A percentile compares a stretch with the other conserved stretches of the same genome.
phyloP scores from a whole-genome alignment of 495 filamentous ascomycete species.

The Aspergillus steynii region DNA sequence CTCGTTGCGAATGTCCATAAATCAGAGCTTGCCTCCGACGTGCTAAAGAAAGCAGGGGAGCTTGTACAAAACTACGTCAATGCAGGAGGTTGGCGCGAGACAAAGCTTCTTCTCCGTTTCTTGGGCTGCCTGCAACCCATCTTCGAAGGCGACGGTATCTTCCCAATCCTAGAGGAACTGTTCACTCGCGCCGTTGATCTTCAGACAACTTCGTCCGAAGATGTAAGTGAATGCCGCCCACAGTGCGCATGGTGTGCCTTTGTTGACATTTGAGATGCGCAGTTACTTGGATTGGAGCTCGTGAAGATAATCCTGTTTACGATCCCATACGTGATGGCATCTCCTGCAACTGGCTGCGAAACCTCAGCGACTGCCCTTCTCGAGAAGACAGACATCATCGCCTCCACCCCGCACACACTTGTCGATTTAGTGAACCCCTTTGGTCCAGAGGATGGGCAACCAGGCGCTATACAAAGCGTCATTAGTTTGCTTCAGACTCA shows the following conservation, averaged over 20 bases:
- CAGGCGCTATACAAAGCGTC: conserved; percentile 62
- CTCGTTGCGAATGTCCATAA: conserved; percentile 74
- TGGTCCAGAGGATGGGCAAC: conserved; percentile 54
- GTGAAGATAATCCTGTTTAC: conserved; percentile 94
- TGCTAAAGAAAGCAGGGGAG: conserved; percentile 60
- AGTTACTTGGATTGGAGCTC: conserved; percentile 75
- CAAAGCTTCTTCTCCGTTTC: conserved; percentile 88
- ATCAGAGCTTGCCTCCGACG: conserved; percentile 66
- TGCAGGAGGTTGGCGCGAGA: conserved; percentile 79
- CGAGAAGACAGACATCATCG: conserved; percentile 90
- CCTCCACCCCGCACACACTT: conserved; percentile 76
- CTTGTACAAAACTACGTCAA: conserved; percentile 62
- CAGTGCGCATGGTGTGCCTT: neutral
- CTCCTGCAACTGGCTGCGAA: conserved; percentile 63
- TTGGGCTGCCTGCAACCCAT: conserved; percentile 77
- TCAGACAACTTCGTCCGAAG: conserved; percentile 86
- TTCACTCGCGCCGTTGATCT: conserved; percentile 82
- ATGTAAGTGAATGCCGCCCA: conserved; percentile 56
- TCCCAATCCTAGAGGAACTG: conserved; percentile 78
- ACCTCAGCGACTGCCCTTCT: conserved; percentile 74
- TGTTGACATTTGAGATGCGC: conserved; percentile 23
- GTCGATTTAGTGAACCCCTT: conserved; percentile 85
- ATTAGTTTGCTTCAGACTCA: conserved; percentile 84
- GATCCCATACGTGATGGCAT: conserved; percentile 85
- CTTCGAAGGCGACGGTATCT: conserved; percentile 83